These are phyloP conservation scores for Aspergillus nanangensis DNA, from an alignment of 495 filamentous ascomycete species.

Conservation along the genomic window DNA sequence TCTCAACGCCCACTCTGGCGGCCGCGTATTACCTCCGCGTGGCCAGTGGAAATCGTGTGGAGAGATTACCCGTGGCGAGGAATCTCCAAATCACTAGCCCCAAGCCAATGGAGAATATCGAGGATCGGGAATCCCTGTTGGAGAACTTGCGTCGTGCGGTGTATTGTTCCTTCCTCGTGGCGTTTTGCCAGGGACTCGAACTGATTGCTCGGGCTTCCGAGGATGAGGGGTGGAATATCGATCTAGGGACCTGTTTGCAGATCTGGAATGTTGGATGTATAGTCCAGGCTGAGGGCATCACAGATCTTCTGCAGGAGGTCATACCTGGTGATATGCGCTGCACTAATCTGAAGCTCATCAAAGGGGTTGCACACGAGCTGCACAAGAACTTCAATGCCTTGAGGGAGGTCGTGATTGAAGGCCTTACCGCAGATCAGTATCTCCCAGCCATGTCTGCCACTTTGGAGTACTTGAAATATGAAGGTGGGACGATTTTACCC, in stretches of 20 bases:
- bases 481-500: conserved; percentile 50
- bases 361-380: conserved; percentile 51
- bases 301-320: conserved; percentile 49
- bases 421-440: conserved; percentile 56
- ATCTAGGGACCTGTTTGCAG: conserved; percentile 54
- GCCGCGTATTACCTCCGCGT: conserved; percentile 63
- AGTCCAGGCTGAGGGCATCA: conserved; percentile 65
- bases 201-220: conserved; percentile 58
- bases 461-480: conserved; percentile 68
- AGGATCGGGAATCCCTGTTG: conserved; percentile 47
- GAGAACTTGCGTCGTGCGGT: conserved; percentile 58
- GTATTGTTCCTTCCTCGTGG: conserved; percentile 58
- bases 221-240: conserved; percentile 60
- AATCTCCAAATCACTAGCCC: conserved; percentile 39
- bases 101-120: conserved; percentile 32
- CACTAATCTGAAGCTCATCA: conserved; percentile 43
- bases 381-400: conserved; percentile 45
- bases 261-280: conserved; percentile 75
- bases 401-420: conserved; percentile 54
- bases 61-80: conserved; percentile 44
- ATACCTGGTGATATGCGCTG: conserved; percentile 24
- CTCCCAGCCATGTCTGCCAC: conserved; percentile 60
- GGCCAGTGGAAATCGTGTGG: conserved; percentile 56
- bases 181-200: conserved; percentile 64
- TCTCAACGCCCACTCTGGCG: conserved; percentile 61